phyloP scores from a whole-genome alignment of 2,329 filamentous ascomycete genomes.

The Fusarium sacchari region DNA sequence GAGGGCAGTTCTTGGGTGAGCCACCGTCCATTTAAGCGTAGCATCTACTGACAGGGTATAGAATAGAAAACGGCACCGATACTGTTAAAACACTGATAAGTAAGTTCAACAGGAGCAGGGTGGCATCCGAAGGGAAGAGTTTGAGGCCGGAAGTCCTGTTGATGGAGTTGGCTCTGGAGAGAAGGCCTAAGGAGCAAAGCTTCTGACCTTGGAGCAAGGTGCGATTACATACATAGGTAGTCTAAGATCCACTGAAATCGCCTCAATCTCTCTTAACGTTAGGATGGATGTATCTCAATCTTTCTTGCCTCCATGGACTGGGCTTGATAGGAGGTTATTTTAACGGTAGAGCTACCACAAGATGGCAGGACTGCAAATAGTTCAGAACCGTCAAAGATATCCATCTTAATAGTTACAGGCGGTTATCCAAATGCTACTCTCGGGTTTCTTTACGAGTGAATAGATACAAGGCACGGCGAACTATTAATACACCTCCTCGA shows the following conservation, averaged over 20 bases:
- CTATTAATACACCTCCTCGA: not conserved
- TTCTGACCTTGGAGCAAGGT: not conserved
- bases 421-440: not conserved
- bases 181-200: not conserved
- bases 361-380: too few relatives aligned
- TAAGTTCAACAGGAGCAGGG: conserved; percentile 24
- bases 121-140: not conserved
- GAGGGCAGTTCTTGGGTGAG: conserved; percentile 17
- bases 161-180: not conserved
- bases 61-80: conserved; percentile 46
- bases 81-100: conserved; percentile 15
- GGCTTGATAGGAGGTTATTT: not conserved
- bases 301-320: not conserved
- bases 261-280: too few relatives aligned
- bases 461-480: not conserved
- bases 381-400: not conserved
- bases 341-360: not conserved
- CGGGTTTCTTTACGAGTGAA: too few relatives aligned
- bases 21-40: rapidly evolving
- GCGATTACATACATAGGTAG: too few relatives aligned
- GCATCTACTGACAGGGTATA: not conserved
- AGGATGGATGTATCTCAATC: too few relatives aligned
- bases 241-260: too few relatives aligned
- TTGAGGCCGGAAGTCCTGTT: not conserved
- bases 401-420: too few relatives aligned